Percentiles rank a stretch among this genome's conserved stretches.
Conservation (phyloP, 768 basidiomycete genomes). For the Amanita exitialis region DNA sequence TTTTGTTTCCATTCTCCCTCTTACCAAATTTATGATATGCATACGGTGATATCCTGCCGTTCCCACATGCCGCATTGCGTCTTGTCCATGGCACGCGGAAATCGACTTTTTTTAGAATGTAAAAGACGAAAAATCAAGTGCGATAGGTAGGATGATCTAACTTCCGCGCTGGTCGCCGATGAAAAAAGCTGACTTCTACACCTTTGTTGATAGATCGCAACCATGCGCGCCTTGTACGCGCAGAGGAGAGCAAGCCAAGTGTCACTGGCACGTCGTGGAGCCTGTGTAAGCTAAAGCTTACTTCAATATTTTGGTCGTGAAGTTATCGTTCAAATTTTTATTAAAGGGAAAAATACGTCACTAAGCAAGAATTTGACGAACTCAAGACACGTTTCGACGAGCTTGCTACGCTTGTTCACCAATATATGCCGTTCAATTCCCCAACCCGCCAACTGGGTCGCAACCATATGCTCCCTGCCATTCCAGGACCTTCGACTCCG, state of each 20-base stretch:
- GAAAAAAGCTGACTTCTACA: conserved; percentile 14
- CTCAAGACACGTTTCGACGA: conserved; percentile 56
- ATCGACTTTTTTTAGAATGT: conserved; percentile 43
- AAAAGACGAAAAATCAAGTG: conserved; percentile 85
- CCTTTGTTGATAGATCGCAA: conserved; percentile 40
- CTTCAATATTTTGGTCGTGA: conserved; percentile 8
- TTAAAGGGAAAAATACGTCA: conserved; percentile 73
- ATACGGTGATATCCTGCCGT: conserved; percentile 11
- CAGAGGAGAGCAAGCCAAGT: conserved; percentile 71
- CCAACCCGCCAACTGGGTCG: conserved; percentile 23
- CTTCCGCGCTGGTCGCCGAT: conserved; percentile 8
- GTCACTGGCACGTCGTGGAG: conserved; percentile 78
- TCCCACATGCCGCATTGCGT: conserved; percentile 16
- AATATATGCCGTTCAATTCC: conserved; percentile 24
- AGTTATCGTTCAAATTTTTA: conserved; percentile 3
- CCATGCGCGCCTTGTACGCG: conserved; percentile 77
- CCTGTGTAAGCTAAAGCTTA: conserved; percentile 50
- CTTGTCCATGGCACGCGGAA: conserved; percentile 21
- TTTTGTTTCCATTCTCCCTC: conserved; percentile 2
- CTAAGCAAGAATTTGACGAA: conserved; percentile 67
- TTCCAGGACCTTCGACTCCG: conserved; percentile 17
- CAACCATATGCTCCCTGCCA: conserved; percentile 10
- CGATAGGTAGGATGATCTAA: conserved; percentile 50
- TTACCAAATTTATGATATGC: neutral
- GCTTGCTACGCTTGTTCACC: conserved; percentile 46